Conservation (phyloP, 2,329 filamentous ascomycete species). For the Pseudocercospora macadamiae region DNA sequence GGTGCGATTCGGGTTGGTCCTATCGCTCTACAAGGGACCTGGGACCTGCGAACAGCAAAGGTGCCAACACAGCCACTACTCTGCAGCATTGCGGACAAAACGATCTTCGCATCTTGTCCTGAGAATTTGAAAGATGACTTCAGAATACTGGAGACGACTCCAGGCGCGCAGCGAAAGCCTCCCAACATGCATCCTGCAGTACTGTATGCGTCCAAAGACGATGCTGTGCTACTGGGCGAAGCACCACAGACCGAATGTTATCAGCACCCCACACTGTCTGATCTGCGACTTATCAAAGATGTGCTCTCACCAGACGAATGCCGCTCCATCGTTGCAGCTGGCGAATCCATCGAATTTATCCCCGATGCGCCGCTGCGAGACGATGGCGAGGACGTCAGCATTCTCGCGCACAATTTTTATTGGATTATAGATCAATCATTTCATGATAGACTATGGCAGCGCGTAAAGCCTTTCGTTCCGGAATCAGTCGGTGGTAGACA, state of each 20-base stretch:
- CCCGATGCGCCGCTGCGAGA: constrained; percentile 69
- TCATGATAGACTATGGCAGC: constrained; percentile 64
- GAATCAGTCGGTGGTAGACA: constrained; percentile 57
- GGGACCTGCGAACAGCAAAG: constrained; percentile 58
- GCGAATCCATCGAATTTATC: constrained; percentile 66
- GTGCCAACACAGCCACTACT: constrained; percentile 52
- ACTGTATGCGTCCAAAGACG: constrained; percentile 62
- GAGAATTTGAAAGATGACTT: constrained; percentile 48
- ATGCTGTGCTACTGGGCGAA: constrained; percentile 56
- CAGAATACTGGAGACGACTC: constrained; percentile 63
- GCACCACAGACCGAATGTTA: constrained; percentile 56
- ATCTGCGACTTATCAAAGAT: constrained; percentile 62
- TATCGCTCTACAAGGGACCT: constrained; percentile 62
- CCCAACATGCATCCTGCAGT: constrained; percentile 69
- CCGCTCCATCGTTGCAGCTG: constrained; percentile 66
- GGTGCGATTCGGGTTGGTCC: constrained; percentile 39
- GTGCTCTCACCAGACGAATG: constrained; percentile 66
- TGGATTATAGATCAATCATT: constrained; percentile 69
- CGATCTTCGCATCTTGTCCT: constrained; percentile 52
- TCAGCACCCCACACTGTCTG: constrained; percentile 65
- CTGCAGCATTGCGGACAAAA: constrained; percentile 61
- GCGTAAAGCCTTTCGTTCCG: constrained; percentile 63
- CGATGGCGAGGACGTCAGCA: constrained; percentile 64
- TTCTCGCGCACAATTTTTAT: constrained; percentile 74
- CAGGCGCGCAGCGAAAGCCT: constrained; percentile 64